Percentiles rank a stretch among this genome's conserved stretches.
Evolutionary conservation across 2,329 filamentous ascomycete genomes (phyloP).

Genomic region (Capronia coronata): DNA sequence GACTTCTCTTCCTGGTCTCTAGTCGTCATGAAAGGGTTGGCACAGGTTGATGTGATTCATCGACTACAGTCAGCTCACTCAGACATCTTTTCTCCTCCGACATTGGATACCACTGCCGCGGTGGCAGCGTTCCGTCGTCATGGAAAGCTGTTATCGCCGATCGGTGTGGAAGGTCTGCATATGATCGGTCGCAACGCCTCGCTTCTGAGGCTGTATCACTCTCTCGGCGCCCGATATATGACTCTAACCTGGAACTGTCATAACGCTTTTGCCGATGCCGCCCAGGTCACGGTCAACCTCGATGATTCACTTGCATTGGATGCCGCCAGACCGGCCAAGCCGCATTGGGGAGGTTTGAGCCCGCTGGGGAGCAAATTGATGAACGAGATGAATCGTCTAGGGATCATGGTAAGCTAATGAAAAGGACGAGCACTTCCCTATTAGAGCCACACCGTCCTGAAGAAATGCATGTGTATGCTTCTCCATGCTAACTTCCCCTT

Average conservation of each 20-base stretch:
- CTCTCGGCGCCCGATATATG: slow-evolving; percentile 77
- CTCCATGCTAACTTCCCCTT: background rate
- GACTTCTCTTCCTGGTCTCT: too few species aligned
- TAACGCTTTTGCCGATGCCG: slow-evolving; percentile 80
- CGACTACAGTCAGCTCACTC: slow-evolving; percentile 60
- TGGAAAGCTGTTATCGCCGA: slow-evolving; percentile 61
- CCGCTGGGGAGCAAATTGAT: slow-evolving; percentile 61
- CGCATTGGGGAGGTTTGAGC: slow-evolving; percentile 59
- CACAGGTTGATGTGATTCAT: slow-evolving; percentile 67
- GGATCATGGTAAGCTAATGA: slow-evolving; percentile 58
- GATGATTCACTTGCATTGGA: slow-evolving; percentile 18
- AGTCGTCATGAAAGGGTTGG: slow-evolving; percentile 61
- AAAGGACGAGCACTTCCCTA: too few species aligned
- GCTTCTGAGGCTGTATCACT: slow-evolving; percentile 67
- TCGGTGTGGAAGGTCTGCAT: slow-evolving; percentile 81
- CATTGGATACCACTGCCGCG: slow-evolving; percentile 57
- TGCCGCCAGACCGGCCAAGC: slow-evolving; percentile 33
- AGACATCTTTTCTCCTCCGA: slow-evolving; percentile 53
- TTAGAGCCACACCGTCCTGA: too few species aligned
- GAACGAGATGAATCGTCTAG: slow-evolving; percentile 85
- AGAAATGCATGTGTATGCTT: too few species aligned
- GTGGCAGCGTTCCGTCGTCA: slow-evolving; percentile 54
- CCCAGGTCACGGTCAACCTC: slow-evolving; percentile 48
- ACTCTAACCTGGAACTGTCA: slow-evolving; percentile 94
- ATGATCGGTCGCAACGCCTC: slow-evolving; percentile 76